Evolutionary conservation across 176 grass and related monocot species (phyloP).

Genomic region (Stipa capillata): DNA sequence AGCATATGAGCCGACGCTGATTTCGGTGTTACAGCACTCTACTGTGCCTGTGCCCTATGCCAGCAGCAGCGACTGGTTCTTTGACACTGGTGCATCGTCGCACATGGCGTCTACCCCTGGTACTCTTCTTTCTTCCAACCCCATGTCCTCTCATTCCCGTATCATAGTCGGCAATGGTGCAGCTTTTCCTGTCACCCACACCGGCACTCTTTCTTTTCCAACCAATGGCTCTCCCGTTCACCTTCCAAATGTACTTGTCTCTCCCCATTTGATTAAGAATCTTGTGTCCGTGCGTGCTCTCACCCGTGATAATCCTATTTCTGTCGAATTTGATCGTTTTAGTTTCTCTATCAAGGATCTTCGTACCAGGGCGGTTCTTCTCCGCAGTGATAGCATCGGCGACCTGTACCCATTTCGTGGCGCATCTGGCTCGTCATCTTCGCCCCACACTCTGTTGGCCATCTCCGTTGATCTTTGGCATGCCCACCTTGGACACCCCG

Average conservation of each 20-base stretch:
- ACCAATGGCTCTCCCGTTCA: not conserved
- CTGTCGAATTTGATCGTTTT: not conserved
- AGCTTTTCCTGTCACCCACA: rapidly evolving
- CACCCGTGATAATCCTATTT: not conserved
- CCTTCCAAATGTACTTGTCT: not conserved
- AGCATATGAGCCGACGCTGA: too few relatives aligned
- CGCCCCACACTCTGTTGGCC: not conserved
- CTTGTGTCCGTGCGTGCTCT: not conserved
- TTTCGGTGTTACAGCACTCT: too few relatives aligned
- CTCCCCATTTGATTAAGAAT: not conserved
- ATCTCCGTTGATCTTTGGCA: too few relatives aligned
- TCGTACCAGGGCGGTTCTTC: not conserved
- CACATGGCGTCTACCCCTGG: not conserved
- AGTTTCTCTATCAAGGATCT: not conserved
- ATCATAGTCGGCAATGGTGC: not conserved
- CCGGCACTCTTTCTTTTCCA: not conserved
- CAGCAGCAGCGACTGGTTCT: not conserved
- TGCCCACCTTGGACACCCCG: not conserved
- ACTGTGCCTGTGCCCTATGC: too few relatives aligned
- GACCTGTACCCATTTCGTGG: not conserved
- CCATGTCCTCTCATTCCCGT: rapidly evolving
- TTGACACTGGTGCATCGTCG: not conserved
- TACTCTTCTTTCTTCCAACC: not conserved
- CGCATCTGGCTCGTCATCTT: not conserved
- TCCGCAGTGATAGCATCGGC: not conserved